Evolutionary conservation across 148 eudicot species (phyloP).

Genomic region (Camellia granthamiana): DNA sequence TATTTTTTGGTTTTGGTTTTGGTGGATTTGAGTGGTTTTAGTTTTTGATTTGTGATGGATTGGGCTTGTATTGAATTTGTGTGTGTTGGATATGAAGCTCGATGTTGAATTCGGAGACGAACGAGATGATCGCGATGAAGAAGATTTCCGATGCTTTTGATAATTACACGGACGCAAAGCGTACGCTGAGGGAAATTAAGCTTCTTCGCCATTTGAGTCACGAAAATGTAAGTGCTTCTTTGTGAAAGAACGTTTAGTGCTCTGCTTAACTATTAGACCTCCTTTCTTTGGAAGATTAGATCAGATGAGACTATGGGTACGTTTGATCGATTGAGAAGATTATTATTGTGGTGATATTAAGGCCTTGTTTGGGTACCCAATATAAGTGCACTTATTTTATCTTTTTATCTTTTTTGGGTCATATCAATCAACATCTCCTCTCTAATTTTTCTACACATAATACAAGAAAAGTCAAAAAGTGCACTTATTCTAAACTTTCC

Average conservation of each 20-base stretch:
- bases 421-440: no score
- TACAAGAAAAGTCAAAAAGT: no score
- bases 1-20: background rate
- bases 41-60: background rate
- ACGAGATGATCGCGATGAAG: constrained; percentile 65
- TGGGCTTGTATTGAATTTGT: background rate
- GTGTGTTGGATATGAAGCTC: constrained; percentile 46
- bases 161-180: constrained; percentile 89
- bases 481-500: no score
- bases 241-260: background rate
- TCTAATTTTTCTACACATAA: no score
- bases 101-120: constrained; percentile 47
- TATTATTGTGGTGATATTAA: no score
- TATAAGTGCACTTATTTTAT: no score
- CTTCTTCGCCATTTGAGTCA: constrained; percentile 80
- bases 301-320: no score
- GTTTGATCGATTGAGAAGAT: no score
- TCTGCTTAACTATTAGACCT: background rate
- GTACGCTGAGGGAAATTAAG: constrained; percentile 94
- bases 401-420: no score
- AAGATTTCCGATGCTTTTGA: constrained; percentile 95
- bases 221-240: constrained; percentile 9
- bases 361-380: no score
- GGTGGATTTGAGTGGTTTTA: background rate
- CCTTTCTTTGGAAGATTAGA: background rate